These are phyloP conservation scores for Starmerella sirachaensis DNA, from an alignment of 805 yeast species.

Conservation along the genomic window DNA sequence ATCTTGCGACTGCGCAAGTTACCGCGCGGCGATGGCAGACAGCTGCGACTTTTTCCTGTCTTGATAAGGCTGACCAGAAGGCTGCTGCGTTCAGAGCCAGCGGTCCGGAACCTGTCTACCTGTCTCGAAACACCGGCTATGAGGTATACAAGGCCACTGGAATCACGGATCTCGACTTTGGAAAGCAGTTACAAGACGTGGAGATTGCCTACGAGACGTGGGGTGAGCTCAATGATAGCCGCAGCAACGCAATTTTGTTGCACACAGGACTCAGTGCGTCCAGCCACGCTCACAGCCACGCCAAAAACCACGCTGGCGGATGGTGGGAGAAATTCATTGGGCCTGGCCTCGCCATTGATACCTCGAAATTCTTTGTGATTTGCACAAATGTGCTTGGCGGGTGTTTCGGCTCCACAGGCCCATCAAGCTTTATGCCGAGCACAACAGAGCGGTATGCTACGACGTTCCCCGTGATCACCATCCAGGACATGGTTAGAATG, in stretches of 20 bases:
- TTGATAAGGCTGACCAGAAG: constrained; percentile 55
- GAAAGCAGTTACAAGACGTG: constrained; percentile 61
- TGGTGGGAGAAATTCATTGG: constrained; percentile 98
- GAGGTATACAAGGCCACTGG: constrained; percentile 33
- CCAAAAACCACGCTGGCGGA: constrained; percentile 56
- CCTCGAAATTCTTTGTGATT: constrained; percentile 65
- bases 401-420: constrained; percentile 92
- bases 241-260: constrained; percentile 61
- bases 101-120: constrained; percentile 81
- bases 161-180: constrained; percentile 62
- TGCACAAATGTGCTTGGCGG: constrained; percentile 93
- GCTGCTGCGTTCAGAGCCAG: constrained; percentile 33
- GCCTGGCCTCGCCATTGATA: constrained; percentile 64
- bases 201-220: constrained; percentile 88
- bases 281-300: constrained; percentile 80
- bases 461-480: constrained; percentile 71
- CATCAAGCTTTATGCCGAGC: constrained; percentile 66
- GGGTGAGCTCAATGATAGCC: constrained; percentile 58
- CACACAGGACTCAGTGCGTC: constrained; percentile 92
- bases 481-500: constrained; percentile 85
- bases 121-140: constrained; percentile 53
- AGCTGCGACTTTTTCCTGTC: constrained; percentile 73
- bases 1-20: too few relatives aligned
- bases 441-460: constrained; percentile 64
- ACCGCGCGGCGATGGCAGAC: too few relatives aligned